Percentiles rank a stretch among this genome's conserved stretches.
Evolutionary conservation across 768 basidiomycete genomes (phyloP).

Genomic region (Mycena pura): DNA sequence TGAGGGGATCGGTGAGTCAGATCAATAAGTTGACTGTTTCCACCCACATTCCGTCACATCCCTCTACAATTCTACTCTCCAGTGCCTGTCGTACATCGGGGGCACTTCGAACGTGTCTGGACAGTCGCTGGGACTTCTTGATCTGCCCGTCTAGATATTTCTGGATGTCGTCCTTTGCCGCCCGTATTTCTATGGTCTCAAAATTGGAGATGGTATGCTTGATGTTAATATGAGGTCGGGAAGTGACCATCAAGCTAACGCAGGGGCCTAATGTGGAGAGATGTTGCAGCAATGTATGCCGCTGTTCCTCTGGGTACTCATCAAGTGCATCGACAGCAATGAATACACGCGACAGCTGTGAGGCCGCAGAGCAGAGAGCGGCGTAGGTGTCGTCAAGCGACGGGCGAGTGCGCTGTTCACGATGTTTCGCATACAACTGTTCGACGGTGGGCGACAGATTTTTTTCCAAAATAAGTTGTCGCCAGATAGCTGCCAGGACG

Average conservation of each 20-base stretch:
- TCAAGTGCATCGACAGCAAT: slow-evolving; percentile 7
- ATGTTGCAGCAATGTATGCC: not conserved
- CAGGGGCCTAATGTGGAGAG: not conserved
- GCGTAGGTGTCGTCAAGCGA: not conserved
- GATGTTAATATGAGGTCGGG: slow-evolving; percentile 7
- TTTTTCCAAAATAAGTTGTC: not conserved
- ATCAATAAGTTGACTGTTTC: no score
- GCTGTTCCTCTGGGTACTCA: slow-evolving; percentile 7
- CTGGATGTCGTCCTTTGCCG: not conserved
- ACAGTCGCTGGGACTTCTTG: not conserved
- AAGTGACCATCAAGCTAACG: slow-evolving; percentile 7
- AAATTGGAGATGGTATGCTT: not conserved
- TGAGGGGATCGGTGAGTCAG: not conserved
- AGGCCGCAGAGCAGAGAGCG: not conserved
- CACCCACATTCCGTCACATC: slow-evolving; percentile 7
- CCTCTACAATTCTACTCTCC: not conserved
- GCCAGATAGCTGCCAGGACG: not conserved
- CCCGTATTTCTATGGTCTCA: not conserved
- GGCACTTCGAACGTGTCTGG: not conserved
- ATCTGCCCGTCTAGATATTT: not conserved
- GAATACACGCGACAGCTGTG: not conserved
- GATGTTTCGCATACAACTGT: not conserved
- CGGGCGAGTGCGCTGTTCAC: not conserved
- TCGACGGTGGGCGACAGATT: not conserved
- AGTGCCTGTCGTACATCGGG: not conserved